Base-by-base conservation (phyloP, 1,139 yeast species). In the Kazachstania sp. region DNA sequence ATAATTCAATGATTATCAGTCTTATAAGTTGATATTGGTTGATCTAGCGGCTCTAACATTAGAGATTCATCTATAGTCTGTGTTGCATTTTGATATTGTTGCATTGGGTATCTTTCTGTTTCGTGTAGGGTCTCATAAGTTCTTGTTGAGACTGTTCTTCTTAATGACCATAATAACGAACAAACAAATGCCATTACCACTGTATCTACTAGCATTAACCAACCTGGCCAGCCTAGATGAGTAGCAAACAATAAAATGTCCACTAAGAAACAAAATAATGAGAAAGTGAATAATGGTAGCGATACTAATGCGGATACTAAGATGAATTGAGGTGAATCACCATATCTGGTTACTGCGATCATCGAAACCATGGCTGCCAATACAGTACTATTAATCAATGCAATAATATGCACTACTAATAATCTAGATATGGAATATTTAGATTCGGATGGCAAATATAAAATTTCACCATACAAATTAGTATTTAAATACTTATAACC, bases 401-500 rank as follows among this genome's bases (percentile, higher is more conserved):
- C 84, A 29, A 88, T 79, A 1, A 92, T 90, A 56, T 85, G 92
- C n/a, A 86, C 79, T 43, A 88, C 78, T 46, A 90, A 72, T 44
- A 86, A 70, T 55, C 79, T 81, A 5, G 95, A 81, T 41, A 90
- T 75, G 2, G 81, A 73, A 53, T 74, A 77, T 55, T 94, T 73
- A 2, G 88, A 81, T 41, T 72, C 69, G 1, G 81, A 74, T 3
- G 84, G 81, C 48, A 82, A 58, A 18, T 74, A 64, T 54, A 74
- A 72, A 34, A 71, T 41, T 4, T 44, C 42, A 7, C 51, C 46
- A 1, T 49, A 37, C 11, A 41, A 13, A 12, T 44, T 71, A 20
- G 63, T 59, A 15, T 64, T 56, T 32, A 67, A 65, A 23, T 58
- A 58, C 3, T 58, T 52, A 20, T 59, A 61, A 2, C 58, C 57